Conservation (phyloP, 2,329 filamentous ascomycete species). For the Ophioceras dolichostomum region DNA sequence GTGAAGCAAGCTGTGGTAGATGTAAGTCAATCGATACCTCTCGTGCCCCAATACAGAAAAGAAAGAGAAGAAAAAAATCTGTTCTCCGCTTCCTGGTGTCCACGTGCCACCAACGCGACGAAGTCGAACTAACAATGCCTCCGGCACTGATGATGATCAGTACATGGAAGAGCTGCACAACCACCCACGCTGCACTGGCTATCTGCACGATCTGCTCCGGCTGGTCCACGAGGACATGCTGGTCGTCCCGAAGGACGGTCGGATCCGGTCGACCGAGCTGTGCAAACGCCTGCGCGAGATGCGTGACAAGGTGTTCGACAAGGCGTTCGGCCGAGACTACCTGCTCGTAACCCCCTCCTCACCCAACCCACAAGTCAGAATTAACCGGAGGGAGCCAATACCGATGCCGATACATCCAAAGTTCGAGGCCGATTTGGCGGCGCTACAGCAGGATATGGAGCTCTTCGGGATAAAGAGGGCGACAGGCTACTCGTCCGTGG, state of each 20-base stretch:
- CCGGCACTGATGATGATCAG: not conserved
- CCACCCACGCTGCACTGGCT: not conserved
- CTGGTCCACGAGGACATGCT: not conserved
- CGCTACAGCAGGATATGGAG: no score
- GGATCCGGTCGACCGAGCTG: not conserved
- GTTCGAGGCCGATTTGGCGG: no score
- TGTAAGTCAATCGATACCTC: no score
- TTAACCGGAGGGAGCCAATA: no score
- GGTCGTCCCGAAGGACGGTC: not conserved
- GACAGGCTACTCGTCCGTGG: no score
- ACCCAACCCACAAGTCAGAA: no score
- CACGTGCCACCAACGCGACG: not conserved
- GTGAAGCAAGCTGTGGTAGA: not conserved
- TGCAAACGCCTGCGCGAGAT: not conserved
- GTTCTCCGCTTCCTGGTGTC: not conserved
- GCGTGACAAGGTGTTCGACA: not conserved
- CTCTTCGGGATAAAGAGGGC: no score
- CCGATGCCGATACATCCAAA: no score
- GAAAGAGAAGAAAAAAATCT: not conserved
- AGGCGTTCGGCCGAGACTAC: no score
- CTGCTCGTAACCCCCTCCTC: no score
- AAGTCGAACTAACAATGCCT: not conserved
- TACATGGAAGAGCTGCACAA: constrained; percentile 1
- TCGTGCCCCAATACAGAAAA: no score
- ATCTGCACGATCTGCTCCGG: not conserved